Conservation (phyloP, 345 rosid species). For the Syzygium jambos region DNA sequence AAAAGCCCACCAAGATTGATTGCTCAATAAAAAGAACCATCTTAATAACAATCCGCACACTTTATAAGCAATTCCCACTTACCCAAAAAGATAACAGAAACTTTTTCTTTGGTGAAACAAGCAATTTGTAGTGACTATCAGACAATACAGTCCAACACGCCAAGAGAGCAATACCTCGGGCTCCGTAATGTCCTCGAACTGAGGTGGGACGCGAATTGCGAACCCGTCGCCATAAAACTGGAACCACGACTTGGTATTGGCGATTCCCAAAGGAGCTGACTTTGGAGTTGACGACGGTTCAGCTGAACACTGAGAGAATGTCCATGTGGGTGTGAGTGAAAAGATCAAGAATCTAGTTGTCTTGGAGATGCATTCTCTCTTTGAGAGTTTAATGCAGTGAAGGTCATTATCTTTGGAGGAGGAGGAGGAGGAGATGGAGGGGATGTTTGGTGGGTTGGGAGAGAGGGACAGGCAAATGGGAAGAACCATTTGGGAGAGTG, state of each 20-base stretch:
- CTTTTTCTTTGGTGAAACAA: neutral
- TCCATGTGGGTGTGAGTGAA: slow-evolving; percentile 23
- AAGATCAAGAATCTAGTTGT: slow-evolving; percentile 32
- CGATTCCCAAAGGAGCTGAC: slow-evolving; percentile 42
- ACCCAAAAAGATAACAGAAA: neutral
- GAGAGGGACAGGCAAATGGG: slow-evolving; percentile 20
- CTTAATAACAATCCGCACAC: neutral
- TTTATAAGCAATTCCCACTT: neutral
- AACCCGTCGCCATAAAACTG: slow-evolving; percentile 85
- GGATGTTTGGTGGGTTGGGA: slow-evolving; percentile 19
- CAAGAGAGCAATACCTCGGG: slow-evolving; percentile 59
- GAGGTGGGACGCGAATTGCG: slow-evolving; percentile 80
- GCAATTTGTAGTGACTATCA: neutral
- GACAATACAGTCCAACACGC: neutral
- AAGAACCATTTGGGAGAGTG: slow-evolving; percentile 50
- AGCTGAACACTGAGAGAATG: slow-evolving; percentile 37
- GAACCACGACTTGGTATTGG: slow-evolving; percentile 77
- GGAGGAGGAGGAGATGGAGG: slow-evolving; percentile 19
- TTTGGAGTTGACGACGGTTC: slow-evolving; percentile 41
- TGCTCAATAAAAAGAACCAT: neutral
- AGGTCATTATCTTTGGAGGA: slow-evolving; percentile 9
- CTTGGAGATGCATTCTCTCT: slow-evolving; percentile 44
- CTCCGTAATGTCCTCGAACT: slow-evolving; percentile 72
- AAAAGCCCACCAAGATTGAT: neutral
- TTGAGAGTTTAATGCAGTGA: slow-evolving; percentile 15